Percentiles rank a stretch among this genome's conserved stretches.
These are phyloP conservation scores for Torrubiella hemipterigena DNA, from an alignment of 2,329 filamentous ascomycete species.

Conservation along the genomic window DNA sequence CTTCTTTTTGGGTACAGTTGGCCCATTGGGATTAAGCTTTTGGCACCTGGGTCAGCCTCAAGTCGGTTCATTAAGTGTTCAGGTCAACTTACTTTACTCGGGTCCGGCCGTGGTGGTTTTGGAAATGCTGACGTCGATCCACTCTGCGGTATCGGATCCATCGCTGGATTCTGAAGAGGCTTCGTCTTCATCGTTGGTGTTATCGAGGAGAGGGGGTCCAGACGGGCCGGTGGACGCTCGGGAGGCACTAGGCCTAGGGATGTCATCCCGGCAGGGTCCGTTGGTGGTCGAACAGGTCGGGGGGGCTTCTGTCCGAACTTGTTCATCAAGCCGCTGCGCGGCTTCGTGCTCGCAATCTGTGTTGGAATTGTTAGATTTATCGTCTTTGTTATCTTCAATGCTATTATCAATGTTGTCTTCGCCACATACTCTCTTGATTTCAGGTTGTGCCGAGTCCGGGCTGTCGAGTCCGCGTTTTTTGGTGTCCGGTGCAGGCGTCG, in stretches of 20 bases:
- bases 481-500: too few relatives aligned
- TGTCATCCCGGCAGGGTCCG: slow-evolving; percentile 40
- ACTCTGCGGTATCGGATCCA: slow-evolving; percentile 9
- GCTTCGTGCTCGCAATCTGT: slow-evolving; percentile 18
- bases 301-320: slow-evolving; percentile 22
- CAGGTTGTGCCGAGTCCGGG: slow-evolving; percentile 8
- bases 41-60: not conserved
- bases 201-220: too few relatives aligned
- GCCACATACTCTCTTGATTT: slow-evolving; percentile 28
- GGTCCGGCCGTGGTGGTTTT: slow-evolving; percentile 6
- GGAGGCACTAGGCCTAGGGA: slow-evolving; percentile 36
- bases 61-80: slow-evolving; percentile 6
- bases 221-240: slow-evolving; percentile 27
- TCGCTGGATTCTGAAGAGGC: slow-evolving; percentile 4
- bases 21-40: slow-evolving; percentile 13
- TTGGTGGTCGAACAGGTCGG: slow-evolving; percentile 17
- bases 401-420: not conserved
- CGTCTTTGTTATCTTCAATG: slow-evolving; percentile 1
- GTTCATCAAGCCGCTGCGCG: slow-evolving; percentile 19
- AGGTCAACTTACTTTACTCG: slow-evolving; percentile 10
- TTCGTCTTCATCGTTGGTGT: slow-evolving; percentile 8
- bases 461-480: not conserved
- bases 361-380: slow-evolving; percentile 13
- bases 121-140: slow-evolving; percentile 10
- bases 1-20: slow-evolving; percentile 25